Conservation (phyloP, 2,329 filamentous ascomycete species). For the Xylariomycetidae sp. region DNA sequence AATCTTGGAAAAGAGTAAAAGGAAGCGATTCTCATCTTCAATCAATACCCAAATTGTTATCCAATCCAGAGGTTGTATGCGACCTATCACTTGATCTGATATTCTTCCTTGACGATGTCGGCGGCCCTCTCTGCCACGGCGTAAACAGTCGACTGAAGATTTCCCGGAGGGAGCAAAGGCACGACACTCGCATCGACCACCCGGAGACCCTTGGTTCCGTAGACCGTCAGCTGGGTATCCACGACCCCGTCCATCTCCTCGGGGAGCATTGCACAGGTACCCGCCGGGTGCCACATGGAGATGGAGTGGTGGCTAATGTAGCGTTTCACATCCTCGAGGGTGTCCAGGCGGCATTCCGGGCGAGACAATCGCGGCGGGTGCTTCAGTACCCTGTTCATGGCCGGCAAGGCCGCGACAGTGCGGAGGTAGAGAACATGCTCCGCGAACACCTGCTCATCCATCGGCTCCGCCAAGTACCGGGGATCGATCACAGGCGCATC, state of each 20-base stretch:
- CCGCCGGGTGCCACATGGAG: slow-evolving; percentile 16
- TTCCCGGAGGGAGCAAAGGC: slow-evolving; percentile 27
- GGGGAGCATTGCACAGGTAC: slow-evolving; percentile 27
- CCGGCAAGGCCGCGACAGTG: slow-evolving; percentile 5
- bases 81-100: neutral
- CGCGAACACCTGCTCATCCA: slow-evolving; percentile 9
- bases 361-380: slow-evolving; percentile 4
- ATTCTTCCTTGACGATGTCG: slow-evolving; percentile 21
- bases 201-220: slow-evolving; percentile 27
- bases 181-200: slow-evolving; percentile 31
- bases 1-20: too few species aligned
- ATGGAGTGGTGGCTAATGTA: slow-evolving; percentile 6
- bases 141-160: slow-evolving; percentile 25
- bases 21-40: too few species aligned
- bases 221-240: slow-evolving; percentile 25
- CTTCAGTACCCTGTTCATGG: slow-evolving; percentile 10
- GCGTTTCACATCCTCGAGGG: slow-evolving; percentile 8
- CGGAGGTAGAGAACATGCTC: slow-evolving; percentile 7
- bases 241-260: slow-evolving; percentile 28
- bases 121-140: slow-evolving; percentile 27
- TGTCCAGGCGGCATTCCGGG: slow-evolving; percentile 2
- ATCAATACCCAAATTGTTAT: too few species aligned
- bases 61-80: too few species aligned
- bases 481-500: slow-evolving; percentile 5
- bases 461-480: slow-evolving; percentile 5